Base-by-base conservation (phyloP, 495 filamentous ascomycete species). In the Pyronema domesticum region DNA sequence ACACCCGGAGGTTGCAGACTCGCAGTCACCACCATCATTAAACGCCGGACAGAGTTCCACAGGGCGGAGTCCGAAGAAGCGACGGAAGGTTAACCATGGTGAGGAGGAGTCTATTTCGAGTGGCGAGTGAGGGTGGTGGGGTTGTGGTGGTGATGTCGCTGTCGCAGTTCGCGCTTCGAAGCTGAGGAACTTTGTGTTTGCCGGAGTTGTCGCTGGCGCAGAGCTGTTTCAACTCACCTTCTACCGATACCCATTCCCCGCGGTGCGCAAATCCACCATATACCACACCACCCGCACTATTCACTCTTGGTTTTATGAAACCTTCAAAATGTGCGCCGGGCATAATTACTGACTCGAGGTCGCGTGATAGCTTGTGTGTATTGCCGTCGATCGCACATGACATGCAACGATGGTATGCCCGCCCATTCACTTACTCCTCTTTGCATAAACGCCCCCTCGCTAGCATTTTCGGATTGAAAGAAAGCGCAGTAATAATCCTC, bases 301-400 rank as follows among this genome's bases (percentile, higher is more conserved):
- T 30, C 23, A 2, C 23, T 30, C 58, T 52, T 57, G 63, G 53
- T 59, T 66, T 70, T 64, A 70, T 53, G 23, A 53, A 51, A 55
- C 46, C 44, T 56, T 44, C 47, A 64, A 46, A 59, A 64, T 70
- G 71, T 73, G 69, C 47, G 6, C 35, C 6, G 56, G 52, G 54
- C 45, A 33, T 59, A 51, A 54, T 60, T 46, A 64, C 61, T 64
- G 61, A 78, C 70, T 63, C 61, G 67, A 66, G 63, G 60, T 60
- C 72, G 66, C 69, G 68, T 72, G 67, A 71, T 76, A 96, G 89
- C 91, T 62, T 99, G 91, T 75, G 84, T 96, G 66, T 99, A 96
- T 73, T 99, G 91, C 76, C 85, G 93, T 69, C 85, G 91, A 77
- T 96, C 91, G 85, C 91, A 98, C 82, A 98, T 98, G 91, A 96